Evolutionary conservation across 345 rosid genomes (phyloP), one percentile per base, ranked within the genome.

Genomic region (Eucalyptus cloeziana): DNA sequence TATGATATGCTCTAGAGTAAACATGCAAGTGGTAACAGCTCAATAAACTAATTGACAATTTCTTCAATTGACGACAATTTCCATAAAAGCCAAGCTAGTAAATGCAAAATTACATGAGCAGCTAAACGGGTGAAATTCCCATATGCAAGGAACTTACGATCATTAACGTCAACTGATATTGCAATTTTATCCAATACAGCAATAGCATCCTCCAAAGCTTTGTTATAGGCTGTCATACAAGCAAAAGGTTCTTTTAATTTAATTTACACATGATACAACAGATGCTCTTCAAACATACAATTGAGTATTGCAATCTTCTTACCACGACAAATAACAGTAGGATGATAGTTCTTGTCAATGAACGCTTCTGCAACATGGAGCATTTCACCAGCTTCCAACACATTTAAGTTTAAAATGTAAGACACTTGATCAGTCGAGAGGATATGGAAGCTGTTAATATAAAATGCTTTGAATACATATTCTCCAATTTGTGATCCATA

Each of bases 351-450:
- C 92, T 97, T 97, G 88, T 96, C 95, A 88, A 97, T 92, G 90
- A 97, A 98, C 30, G 99, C 96, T 92, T 98, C 98, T 1, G 98
- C 99, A 89, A 98, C 99, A 91, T 98, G 99, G 52, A 98, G 98
- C 99, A 98, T 94, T 92, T 98, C 99, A 90, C 99, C 99, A 92
- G 99, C 99, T 98, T 90, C 90, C 90, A 90, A 50, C 51, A 69
- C 27, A 45, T 31, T 58, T 24, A 86, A 89, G 44, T 40, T 76
- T 21, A 40, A 40, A 40, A 76, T 40, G 47, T 76, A 76, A 76
- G 47, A 76, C 85, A 76, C 47, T 40, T 37, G 25, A 76, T 76
- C 47, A 76, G 47, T 76, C 9, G 3, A 76, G 85, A 76, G 47
- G 47, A 76, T 19, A 76, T 37, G 27, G 27, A 40, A 76, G 30